phyloP scores from a whole-genome alignment of 352 stramenopile species.

The Phytophthora citrophthora region DNA sequence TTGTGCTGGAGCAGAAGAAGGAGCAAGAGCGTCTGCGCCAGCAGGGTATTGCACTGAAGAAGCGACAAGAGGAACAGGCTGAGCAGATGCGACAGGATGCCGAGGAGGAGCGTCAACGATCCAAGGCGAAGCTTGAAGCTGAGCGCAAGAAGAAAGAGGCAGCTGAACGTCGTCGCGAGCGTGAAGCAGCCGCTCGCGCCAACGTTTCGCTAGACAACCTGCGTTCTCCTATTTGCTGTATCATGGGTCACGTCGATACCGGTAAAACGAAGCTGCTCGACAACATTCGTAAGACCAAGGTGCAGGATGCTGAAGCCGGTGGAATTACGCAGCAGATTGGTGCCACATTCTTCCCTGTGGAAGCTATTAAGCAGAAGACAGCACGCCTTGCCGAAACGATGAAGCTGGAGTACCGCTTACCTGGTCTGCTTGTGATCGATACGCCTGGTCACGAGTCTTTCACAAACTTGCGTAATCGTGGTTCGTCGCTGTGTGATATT shows the following conservation, averaged over 20 bases:
- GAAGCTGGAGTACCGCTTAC: constrained; percentile 90
- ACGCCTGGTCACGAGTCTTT: constrained; percentile 99
- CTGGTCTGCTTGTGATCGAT: constrained; percentile 97
- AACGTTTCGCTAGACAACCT: constrained; percentile 94
- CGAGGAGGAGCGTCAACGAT: constrained; percentile 71
- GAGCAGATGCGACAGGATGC: constrained; percentile 69
- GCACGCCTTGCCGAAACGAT: constrained; percentile 75
- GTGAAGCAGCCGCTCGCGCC: constrained; percentile 78
- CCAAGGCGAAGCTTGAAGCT: constrained; percentile 87
- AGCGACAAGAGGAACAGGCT: constrained; percentile 91
- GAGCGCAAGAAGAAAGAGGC: constrained; percentile 86
- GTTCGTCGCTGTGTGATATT: constrained; percentile 98
- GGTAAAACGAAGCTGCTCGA: constrained; percentile 99
- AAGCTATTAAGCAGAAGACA: constrained; percentile 92
- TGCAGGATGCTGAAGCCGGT: constrained; percentile 93
- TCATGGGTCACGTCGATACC: constrained; percentile 99
- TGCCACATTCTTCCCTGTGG: constrained; percentile 95
- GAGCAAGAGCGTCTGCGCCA: constrained; percentile 92
- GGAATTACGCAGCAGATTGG: constrained; percentile 99
- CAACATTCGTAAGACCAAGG: constrained; percentile 99
- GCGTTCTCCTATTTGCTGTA: constrained; percentile 98
- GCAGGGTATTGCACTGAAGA: constrained; percentile 94
- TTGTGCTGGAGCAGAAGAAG: constrained; percentile 95
- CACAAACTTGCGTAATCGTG: constrained; percentile 97
- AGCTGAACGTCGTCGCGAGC: constrained; percentile 66